Evolutionary conservation across 495 filamentous ascomycete genomes (phyloP).

Genomic region (Lineolata rhizophorae): DNA sequence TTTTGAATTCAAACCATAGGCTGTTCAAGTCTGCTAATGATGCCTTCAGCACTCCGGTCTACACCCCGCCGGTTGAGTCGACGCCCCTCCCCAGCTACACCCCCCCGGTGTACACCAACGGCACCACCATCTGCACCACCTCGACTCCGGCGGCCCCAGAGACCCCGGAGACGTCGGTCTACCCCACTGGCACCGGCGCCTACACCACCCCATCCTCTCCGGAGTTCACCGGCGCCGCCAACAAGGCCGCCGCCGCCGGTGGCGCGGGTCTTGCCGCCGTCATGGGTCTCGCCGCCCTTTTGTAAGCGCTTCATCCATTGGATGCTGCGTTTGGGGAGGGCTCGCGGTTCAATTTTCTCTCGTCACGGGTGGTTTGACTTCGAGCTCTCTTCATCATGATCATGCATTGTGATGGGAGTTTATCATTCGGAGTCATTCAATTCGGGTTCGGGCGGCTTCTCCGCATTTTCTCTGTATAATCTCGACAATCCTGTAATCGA

Average conservation of each 20-base stretch:
- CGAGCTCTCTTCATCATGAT: too few relatives aligned
- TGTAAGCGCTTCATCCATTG: constrained; percentile 53
- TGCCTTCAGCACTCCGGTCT: too few relatives aligned
- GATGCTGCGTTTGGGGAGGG: too few relatives aligned
- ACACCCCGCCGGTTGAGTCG: too few relatives aligned
- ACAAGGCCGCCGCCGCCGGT: constrained; percentile 39
- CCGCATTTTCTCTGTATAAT: too few relatives aligned
- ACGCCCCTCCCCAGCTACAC: constrained; percentile 3
- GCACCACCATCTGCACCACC: constrained; percentile 11
- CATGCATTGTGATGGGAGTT: too few relatives aligned
- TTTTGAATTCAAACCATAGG: too few relatives aligned
- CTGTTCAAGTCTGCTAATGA: neutral
- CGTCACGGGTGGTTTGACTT: too few relatives aligned
- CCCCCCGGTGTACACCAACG: constrained; percentile 2
- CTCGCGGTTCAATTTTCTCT: too few relatives aligned
- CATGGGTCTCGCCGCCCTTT: constrained; percentile 50
- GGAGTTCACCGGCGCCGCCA: constrained; percentile 21
- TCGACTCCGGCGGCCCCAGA: constrained; percentile 12
- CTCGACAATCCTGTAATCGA: too few relatives aligned
- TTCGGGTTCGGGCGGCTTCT: too few relatives aligned
- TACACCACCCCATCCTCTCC: constrained; percentile 26
- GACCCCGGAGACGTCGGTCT: constrained; percentile 14
- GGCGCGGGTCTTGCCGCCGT: constrained; percentile 31
- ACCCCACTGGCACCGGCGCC: constrained; percentile 8
- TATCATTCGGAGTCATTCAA: too few relatives aligned